Conservation (phyloP, 1,139 yeast genomes). For the Magnusiomyces paraingens region DNA sequence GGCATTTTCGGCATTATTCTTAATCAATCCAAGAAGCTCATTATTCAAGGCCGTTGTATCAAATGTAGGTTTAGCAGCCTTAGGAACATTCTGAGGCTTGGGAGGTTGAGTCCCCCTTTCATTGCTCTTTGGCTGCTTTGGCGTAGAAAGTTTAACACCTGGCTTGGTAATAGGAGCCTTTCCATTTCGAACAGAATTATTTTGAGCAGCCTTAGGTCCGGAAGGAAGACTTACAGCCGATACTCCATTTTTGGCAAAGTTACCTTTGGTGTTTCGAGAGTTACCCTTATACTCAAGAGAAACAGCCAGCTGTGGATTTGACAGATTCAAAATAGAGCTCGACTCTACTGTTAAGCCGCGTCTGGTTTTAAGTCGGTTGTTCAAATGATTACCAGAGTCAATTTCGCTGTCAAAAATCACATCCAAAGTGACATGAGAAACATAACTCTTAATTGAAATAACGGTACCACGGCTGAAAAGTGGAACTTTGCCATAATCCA, state of each 20-base stretch:
- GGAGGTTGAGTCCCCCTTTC: background rate
- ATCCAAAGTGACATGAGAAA: conserved; percentile 51
- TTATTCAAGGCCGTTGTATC: conserved; percentile 23
- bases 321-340: conserved; percentile 70
- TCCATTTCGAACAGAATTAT: background rate
- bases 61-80: background rate
- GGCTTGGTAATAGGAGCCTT: background rate
- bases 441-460: conserved; percentile 64
- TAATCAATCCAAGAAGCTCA: conserved; percentile 40
- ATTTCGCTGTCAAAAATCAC: conserved; percentile 79
- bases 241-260: too few relatives aligned
- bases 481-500: conserved; percentile 87
- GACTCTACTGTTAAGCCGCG: conserved; percentile 84
- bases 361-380: conserved; percentile 66
- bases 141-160: background rate
- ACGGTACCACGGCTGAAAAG: conserved; percentile 86
- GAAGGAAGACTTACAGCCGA: background rate
- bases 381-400: conserved; percentile 74
- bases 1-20: background rate
- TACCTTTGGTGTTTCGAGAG: background rate
- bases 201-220: conserved; percentile 5
- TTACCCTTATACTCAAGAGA: conserved; percentile 7
- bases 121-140: background rate
- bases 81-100: background rate
- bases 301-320: conserved; percentile 66